Evolutionary conservation across 345 rosid genomes (phyloP).

Genomic region (Noccaea bulbosa): DNA sequence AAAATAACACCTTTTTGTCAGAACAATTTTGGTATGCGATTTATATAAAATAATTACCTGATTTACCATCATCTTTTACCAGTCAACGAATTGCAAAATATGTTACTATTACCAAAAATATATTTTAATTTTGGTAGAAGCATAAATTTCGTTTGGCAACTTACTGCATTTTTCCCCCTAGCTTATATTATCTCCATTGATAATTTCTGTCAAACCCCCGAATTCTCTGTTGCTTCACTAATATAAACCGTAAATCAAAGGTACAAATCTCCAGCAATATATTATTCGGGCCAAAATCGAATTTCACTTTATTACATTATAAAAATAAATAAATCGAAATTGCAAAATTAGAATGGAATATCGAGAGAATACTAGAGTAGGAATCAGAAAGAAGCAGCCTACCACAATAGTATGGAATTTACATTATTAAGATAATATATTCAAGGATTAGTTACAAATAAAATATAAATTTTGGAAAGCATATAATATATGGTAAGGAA

Average conservation of each 20-base stretch:
- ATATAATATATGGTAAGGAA: constrained; percentile 11
- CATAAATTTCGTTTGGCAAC: not conserved
- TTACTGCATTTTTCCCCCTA: not conserved
- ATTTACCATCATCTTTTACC: not conserved
- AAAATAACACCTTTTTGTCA: too few species aligned
- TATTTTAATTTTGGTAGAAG: not conserved
- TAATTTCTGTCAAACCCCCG: not conserved
- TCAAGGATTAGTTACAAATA: not conserved
- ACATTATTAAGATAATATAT: constrained; percentile 18
- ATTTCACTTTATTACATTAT: not conserved
- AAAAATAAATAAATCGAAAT: not conserved
- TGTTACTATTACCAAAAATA: not conserved
- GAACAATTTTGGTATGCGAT: too few species aligned
- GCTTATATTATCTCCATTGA: not conserved
- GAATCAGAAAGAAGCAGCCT: constrained; percentile 35
- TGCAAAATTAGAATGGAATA: not conserved
- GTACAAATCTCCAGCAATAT: constrained; percentile 25
- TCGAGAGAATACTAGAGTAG: constrained; percentile 4
- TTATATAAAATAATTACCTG: too few species aligned
- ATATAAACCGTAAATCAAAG: constrained; percentile 7
- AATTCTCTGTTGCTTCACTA: not conserved
- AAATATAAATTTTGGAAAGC: not conserved
- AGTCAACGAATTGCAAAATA: constrained; percentile 25
- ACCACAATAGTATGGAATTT: constrained; percentile 21
- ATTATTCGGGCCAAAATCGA: constrained; percentile 27